A percentile compares a stretch with the other conserved stretches of the same genome.
phyloP scores from a whole-genome alignment of 2,329 filamentous ascomycete species.

The Fusarium tuaranense region DNA sequence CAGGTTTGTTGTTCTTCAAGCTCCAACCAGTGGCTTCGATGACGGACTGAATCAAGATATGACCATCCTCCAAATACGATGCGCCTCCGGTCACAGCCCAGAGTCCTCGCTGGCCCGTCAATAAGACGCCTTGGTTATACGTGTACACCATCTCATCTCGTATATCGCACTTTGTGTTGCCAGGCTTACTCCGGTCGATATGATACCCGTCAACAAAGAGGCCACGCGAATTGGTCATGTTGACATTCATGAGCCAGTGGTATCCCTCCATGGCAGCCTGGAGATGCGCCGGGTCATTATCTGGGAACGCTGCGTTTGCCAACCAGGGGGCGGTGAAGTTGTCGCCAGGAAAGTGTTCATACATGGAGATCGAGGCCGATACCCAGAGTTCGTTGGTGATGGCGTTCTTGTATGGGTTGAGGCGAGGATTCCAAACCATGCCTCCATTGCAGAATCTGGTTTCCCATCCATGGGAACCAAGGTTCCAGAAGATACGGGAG shows the following conservation, averaged over 20 bases:
- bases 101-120: constrained; percentile 83
- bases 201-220: constrained; percentile 92
- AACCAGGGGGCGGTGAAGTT: constrained; percentile 76
- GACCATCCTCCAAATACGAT: constrained; percentile 81
- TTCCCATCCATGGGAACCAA: constrained; percentile 85
- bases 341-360: constrained; percentile 88
- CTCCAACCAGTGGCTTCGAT: constrained; percentile 84
- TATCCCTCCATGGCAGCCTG: constrained; percentile 82
- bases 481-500: constrained; percentile 85
- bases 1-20: constrained; percentile 54
- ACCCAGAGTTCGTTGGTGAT: constrained; percentile 95
- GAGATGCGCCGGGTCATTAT: constrained; percentile 73
- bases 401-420: constrained; percentile 92
- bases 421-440: constrained; percentile 88
- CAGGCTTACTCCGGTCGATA: constrained; percentile 70
- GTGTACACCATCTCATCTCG: constrained; percentile 93
- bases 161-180: constrained; percentile 80
- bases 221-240: constrained; percentile 82
- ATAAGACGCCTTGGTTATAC: constrained; percentile 93
- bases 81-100: constrained; percentile 82
- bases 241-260: constrained; percentile 80
- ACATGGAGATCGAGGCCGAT: constrained; percentile 88
- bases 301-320: constrained; percentile 40
- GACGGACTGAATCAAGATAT: constrained; percentile 79
- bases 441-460: constrained; percentile 84